Percentiles rank a stretch among this genome's conserved stretches.
phyloP scores from a whole-genome alignment of 225 moss, liverwort and hornwort genomes.

The Neckera pumila region DNA sequence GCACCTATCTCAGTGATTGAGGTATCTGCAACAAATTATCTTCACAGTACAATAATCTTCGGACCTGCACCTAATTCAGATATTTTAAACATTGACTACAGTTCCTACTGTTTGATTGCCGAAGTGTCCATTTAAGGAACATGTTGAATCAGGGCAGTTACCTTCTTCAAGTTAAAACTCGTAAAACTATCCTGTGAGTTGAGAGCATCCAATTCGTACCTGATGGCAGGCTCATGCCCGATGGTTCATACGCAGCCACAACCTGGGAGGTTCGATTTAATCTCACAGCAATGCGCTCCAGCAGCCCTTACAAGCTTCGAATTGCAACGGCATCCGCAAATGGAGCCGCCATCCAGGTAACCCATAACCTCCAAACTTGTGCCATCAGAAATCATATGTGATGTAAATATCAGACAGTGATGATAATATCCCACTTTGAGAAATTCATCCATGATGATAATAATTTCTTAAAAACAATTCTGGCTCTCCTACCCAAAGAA shows the following conservation, averaged over 20 bases:
- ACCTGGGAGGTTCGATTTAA: conserved; percentile 74
- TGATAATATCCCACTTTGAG: not conserved
- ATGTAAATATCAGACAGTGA: not conserved
- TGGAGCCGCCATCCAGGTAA: conserved; percentile 57
- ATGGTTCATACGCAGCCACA: conserved; percentile 35
- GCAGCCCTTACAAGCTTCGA: conserved; percentile 49
- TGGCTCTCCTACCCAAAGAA: too few species aligned
- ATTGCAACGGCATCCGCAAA: conserved; percentile 62
- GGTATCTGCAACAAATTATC: not conserved
- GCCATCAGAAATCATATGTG: not conserved
- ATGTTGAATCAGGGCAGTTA: not conserved
- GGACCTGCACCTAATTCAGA: not conserved
- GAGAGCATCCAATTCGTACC: not conserved
- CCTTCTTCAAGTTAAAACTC: not conserved
- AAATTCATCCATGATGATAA: not conserved
- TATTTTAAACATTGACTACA: not conserved
- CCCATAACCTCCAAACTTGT: not conserved
- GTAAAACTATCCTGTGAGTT: not conserved
- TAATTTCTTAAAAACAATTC: not conserved
- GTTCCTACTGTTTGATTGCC: not conserved
- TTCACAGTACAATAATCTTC: not conserved
- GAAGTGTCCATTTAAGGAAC: not conserved
- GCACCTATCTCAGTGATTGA: not conserved
- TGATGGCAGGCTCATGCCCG: conserved; percentile 32
- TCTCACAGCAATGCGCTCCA: conserved; percentile 4